Evolutionary conservation across 2,329 filamentous ascomycete genomes (phyloP).

Genomic region (Nemania sp.): DNA sequence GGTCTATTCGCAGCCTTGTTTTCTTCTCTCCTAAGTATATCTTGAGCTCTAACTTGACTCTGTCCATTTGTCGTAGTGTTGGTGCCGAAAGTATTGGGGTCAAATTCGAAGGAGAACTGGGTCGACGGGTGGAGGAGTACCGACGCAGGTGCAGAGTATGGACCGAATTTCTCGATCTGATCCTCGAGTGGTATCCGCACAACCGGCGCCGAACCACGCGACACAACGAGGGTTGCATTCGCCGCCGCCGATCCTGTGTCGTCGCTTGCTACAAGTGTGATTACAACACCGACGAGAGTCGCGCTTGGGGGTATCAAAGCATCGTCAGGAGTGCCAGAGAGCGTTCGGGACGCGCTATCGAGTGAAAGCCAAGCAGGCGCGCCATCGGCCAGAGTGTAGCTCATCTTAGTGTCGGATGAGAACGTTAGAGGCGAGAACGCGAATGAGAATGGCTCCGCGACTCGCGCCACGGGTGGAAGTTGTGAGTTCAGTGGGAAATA

Average conservation of each 20-base stretch:
- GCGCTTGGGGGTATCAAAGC: slow-evolving; percentile 42
- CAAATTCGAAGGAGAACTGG: slow-evolving; percentile 57
- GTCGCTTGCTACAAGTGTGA: slow-evolving; percentile 73
- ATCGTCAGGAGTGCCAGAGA: slow-evolving; percentile 70
- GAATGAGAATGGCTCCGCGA: slow-evolving; percentile 69
- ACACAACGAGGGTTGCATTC: slow-evolving; percentile 72
- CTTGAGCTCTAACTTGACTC: neutral
- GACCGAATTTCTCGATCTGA: slow-evolving; percentile 61
- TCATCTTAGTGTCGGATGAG: slow-evolving; percentile 59
- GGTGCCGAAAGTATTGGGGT: slow-evolving; percentile 64
- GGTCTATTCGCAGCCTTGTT: neutral
- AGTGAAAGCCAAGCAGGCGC: slow-evolving; percentile 77
- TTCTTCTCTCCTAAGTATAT: neutral
- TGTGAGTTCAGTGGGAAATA: slow-evolving; percentile 83
- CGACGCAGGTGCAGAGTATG: slow-evolving; percentile 62
- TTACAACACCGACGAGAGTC: slow-evolving; percentile 57
- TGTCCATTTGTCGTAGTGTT: slow-evolving; percentile 37
- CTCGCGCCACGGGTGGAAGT: slow-evolving; percentile 75
- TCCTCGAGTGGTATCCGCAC: slow-evolving; percentile 59
- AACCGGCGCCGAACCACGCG: slow-evolving; percentile 56
- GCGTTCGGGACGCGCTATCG: slow-evolving; percentile 63
- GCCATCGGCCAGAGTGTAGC: slow-evolving; percentile 64
- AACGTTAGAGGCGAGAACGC: slow-evolving; percentile 77
- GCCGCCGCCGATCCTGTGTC: slow-evolving; percentile 63
- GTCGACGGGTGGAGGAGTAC: slow-evolving; percentile 59